A percentile compares a stretch with the other conserved stretches of the same genome.
Evolutionary conservation across 306 rosid species (phyloP).

Genomic region (Rosa persica): DNA sequence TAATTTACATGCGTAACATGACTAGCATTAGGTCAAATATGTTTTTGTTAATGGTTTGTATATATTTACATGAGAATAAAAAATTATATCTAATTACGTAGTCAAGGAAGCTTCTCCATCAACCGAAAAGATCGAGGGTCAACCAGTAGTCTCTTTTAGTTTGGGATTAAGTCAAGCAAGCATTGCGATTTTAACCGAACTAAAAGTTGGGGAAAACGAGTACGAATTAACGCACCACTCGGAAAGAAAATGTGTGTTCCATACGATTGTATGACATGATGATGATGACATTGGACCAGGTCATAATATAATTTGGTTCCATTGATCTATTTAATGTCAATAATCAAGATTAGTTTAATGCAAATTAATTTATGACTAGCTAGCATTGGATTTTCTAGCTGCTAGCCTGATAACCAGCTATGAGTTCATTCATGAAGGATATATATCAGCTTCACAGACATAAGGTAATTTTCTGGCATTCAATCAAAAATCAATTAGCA

Average conservation of each 20-base stretch:
- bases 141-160: neutral
- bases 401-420: no score
- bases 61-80: no score
- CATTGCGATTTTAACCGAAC: neutral
- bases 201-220: neutral
- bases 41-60: neutral
- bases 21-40: neutral
- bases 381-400: no score
- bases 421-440: no score
- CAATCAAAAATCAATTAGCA: no score
- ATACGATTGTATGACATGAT: neutral
- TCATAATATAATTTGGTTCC: neutral
- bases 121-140: neutral
- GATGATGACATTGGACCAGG: neutral
- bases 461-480: no score
- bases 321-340: neutral
- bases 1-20: neutral
- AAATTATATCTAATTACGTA: neutral
- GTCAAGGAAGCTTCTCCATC: constrained; percentile 4
- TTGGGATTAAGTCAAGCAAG: neutral
- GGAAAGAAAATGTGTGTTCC: neutral
- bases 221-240: neutral
- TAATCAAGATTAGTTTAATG: no score
- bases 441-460: no score
- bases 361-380: no score